phyloP scores from a whole-genome alignment of 2,329 filamentous ascomycete species.

The Calonectria hawksworthii region DNA sequence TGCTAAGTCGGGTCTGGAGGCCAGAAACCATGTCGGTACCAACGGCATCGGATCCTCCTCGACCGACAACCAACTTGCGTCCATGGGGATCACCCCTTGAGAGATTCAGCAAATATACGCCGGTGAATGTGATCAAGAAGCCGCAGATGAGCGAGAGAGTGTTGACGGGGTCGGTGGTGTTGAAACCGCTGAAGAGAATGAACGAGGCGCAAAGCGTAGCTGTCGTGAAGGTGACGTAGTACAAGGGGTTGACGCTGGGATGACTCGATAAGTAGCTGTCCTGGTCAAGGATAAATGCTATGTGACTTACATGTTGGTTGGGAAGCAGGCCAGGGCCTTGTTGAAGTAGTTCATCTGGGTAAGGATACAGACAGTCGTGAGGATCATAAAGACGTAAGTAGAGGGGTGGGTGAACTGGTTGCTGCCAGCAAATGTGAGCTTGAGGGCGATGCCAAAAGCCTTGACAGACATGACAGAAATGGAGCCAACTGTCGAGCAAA shows the following conservation, averaged over 20 bases:
- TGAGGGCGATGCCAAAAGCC: conserved; percentile 96
- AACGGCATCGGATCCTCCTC: conserved; percentile 78
- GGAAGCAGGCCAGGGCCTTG: conserved; percentile 96
- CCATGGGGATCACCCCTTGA: conserved; percentile 92
- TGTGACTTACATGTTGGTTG: conserved; percentile 88
- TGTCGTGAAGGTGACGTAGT: conserved; percentile 98
- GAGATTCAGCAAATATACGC: conserved; percentile 96
- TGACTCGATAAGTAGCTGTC: conserved; percentile 10
- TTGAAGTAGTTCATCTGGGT: conserved; percentile 99
- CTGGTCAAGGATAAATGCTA: neutral
- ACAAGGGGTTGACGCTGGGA: conserved; percentile 89
- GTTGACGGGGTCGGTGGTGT: conserved; percentile 92
- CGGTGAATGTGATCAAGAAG: conserved; percentile 94
- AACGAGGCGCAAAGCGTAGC: conserved; percentile 95
- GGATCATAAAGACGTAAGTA: conserved; percentile 97
- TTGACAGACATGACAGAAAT: conserved; percentile 99
- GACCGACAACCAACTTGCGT: conserved; percentile 73
- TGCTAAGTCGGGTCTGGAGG: conserved; percentile 90
- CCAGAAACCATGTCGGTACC: conserved; percentile 93
- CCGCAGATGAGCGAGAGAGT: conserved; percentile 93
- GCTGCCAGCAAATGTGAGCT: conserved; percentile 91
- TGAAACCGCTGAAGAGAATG: conserved; percentile 96
- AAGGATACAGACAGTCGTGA: conserved; percentile 92
- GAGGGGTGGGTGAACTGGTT: conserved; percentile 97
- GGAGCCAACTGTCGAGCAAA: conserved; percentile 96